Conservation (phyloP, 2,329 filamentous ascomycete genomes). For the Elsinoe australis region DNA sequence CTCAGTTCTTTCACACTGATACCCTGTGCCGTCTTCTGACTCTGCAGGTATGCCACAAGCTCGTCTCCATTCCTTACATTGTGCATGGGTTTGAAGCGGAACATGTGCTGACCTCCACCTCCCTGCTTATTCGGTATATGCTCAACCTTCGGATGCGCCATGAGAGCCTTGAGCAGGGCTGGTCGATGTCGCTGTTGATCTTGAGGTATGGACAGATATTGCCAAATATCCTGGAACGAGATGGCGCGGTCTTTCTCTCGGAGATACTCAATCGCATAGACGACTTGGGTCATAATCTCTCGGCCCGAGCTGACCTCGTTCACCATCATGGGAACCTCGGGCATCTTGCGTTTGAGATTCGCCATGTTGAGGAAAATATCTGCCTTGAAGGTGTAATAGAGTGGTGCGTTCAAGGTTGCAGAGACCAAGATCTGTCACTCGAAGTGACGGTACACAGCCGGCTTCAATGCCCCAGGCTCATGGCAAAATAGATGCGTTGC, state of each 20-base stretch:
- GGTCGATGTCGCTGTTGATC: constrained; percentile 43
- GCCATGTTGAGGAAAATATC: constrained; percentile 9
- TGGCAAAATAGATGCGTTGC: too few species aligned
- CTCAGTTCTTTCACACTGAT: constrained; percentile 84
- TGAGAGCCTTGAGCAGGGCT: constrained; percentile 60
- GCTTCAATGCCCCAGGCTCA: too few species aligned
- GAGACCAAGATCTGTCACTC: too few species aligned
- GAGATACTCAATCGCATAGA: constrained; percentile 78
- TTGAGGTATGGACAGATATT: constrained; percentile 64
- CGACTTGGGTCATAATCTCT: constrained; percentile 79
- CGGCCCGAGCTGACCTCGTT: constrained; percentile 66
- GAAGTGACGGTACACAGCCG: too few species aligned
- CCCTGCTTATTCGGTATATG: constrained; percentile 42
- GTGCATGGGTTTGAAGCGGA: constrained; percentile 75
- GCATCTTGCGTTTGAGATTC: constrained; percentile 50
- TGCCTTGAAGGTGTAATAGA: not conserved
- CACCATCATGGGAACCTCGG: constrained; percentile 45
- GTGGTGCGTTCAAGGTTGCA: not conserved
- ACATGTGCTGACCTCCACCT: constrained; percentile 61
- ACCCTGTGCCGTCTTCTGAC: constrained; percentile 70
- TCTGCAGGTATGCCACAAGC: constrained; percentile 72
- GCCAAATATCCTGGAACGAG: constrained; percentile 66
- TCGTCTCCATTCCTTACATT: constrained; percentile 71
- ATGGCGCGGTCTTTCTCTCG: constrained; percentile 61
- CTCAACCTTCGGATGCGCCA: constrained; percentile 55